Conservation (phyloP, 805 yeast species). For the Ogataea wickerhamii region DNA sequence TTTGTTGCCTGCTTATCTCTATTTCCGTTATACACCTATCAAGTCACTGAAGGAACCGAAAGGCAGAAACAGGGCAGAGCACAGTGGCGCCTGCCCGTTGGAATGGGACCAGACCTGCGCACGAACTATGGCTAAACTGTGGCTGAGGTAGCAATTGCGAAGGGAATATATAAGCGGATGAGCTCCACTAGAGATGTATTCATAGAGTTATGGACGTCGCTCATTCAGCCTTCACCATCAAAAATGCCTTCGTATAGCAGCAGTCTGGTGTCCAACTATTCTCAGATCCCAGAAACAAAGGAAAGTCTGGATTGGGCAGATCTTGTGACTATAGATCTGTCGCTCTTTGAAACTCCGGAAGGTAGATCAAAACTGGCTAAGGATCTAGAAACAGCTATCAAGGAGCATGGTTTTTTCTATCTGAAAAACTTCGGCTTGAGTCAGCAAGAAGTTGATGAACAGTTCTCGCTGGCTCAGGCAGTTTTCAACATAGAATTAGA, state of each 20-base stretch:
- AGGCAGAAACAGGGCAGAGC: too few species aligned
- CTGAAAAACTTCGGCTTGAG: constrained; percentile 27
- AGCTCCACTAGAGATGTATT: too few species aligned
- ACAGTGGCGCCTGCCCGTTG: too few species aligned
- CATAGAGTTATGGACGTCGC: too few species aligned
- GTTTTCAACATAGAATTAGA: constrained; percentile 29
- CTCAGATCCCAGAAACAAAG: constrained; percentile 22
- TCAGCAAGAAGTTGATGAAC: constrained; percentile 27
- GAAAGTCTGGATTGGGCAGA: constrained; percentile 34
- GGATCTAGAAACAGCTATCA: constrained; percentile 28
- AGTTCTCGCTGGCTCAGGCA: constrained; percentile 30
- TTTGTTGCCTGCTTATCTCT: too few species aligned
- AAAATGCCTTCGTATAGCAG: constrained; percentile 5
- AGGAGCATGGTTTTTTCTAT: constrained; percentile 35
- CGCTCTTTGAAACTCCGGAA: constrained; percentile 27
- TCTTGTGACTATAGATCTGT: constrained; percentile 28
- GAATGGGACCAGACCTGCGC: too few species aligned
- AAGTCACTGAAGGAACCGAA: too few species aligned
- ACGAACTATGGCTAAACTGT: too few species aligned
- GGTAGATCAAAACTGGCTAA: constrained; percentile 30
- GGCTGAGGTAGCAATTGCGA: too few species aligned
- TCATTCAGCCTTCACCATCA: too few species aligned
- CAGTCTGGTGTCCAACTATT: constrained; percentile 6
- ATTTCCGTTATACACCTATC: too few species aligned
- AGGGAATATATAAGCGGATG: too few species aligned